Evolutionary conservation across 1,284 basidiomycete genomes (phyloP), one percentile per base, ranked within the genome.

Genomic region (Pseudozyma sp.): DNA sequence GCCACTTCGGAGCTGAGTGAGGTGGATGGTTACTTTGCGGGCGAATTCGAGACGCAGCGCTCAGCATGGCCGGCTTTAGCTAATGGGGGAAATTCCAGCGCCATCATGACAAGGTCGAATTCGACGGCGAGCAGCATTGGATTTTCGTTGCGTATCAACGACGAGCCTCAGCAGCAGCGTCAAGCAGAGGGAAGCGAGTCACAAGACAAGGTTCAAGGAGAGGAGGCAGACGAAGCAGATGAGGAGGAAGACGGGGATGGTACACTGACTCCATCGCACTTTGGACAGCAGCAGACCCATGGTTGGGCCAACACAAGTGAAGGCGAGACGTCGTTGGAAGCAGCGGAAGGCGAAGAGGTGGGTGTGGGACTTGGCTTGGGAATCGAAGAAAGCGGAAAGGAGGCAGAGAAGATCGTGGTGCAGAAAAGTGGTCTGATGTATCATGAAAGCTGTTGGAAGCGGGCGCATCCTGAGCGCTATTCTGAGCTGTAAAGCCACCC

Each of bases 381-480:
- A 16, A 11, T 16, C 0, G 54, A 14, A 16, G 59, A 57, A 31
- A 39, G 51, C 11, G 25, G 25, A 31, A 56, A 60, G 19, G 53
- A 52, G 13, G 39, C 36, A 5, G 68, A 70, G 49, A 58, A 61
- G 53, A 64, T 76, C 12, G 65, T 76, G 40, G 69, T 76, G 39
- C 65, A 69, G n/a, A 67, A 64, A 14, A 59, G 49, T 12, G 73
- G 73, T 1, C 31, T 53, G 21, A 64, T 76, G 40, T 70, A 53
- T 19, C 69, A 71, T 36, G 58, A 71, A 50, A 55, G 67, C 34
- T 76, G 73, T 48, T 76, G 68, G 64, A 35, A 47, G 52, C 49
- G 50, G 5, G 0, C 21, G 14, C 66, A 52, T 49, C 49, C 40
- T 16, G 47, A 36, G 35, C 11, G 18, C 10, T 34, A 9, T 40